phyloP scores from a whole-genome alignment of 768 basidiomycete species.

The Collybiopsis luxurians region DNA sequence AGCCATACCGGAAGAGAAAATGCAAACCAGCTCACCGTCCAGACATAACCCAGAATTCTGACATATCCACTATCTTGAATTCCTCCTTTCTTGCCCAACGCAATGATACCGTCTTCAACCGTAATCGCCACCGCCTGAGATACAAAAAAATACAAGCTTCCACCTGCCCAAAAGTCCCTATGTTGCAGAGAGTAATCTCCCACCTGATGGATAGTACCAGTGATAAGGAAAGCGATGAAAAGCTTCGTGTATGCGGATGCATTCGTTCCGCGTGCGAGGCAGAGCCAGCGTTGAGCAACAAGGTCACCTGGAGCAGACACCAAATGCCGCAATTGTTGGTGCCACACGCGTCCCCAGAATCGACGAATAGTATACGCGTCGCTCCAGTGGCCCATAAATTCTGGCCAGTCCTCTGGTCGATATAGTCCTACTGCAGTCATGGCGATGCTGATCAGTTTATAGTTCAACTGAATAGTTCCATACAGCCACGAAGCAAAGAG shows the following conservation, averaged over 20 bases:
- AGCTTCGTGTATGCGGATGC: neutral
- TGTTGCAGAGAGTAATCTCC: neutral
- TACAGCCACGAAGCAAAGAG: slow-evolving; percentile 19
- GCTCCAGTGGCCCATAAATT: neutral
- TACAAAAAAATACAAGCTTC: slow-evolving; percentile 24
- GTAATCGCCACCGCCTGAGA: slow-evolving; percentile 32
- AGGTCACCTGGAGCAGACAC: neutral
- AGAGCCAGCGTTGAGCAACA: slow-evolving; percentile 1
- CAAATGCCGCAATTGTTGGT: neutral
- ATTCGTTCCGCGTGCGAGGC: slow-evolving; percentile 9
- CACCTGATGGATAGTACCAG: neutral
- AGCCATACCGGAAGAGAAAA: slow-evolving; percentile 19
- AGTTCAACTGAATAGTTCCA: slow-evolving; percentile 13
- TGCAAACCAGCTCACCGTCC: neutral
- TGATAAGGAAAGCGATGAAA: neutral
- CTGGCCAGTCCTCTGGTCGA: slow-evolving; percentile 19
- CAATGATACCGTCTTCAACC: slow-evolving; percentile 24
- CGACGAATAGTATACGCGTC: neutral
- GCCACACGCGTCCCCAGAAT: neutral
- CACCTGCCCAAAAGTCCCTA: slow-evolving; percentile 1
- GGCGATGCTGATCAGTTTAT: slow-evolving; percentile 7
- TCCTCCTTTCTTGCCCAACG: neutral
- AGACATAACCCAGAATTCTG: neutral
- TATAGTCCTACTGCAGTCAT: slow-evolving; percentile 15
- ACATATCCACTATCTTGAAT: neutral